Evolutionary conservation across 164 flowering plant species (phyloP).

Genomic region (Magnolia kwangsiensis): DNA sequence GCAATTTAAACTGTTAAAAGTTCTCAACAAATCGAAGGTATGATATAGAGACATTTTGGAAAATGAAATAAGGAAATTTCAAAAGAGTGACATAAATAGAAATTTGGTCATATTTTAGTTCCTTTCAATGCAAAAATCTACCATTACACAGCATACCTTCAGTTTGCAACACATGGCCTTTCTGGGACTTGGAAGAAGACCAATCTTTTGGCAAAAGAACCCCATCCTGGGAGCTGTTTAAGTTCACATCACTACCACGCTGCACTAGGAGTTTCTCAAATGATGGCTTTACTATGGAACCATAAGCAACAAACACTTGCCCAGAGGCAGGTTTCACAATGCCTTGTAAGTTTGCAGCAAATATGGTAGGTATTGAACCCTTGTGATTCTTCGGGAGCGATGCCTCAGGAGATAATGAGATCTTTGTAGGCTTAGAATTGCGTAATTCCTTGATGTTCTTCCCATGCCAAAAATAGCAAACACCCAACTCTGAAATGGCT

Average conservation of each 20-base stretch:
- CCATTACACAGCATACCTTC: conserved; percentile 39
- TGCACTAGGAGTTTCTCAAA: conserved; percentile 71
- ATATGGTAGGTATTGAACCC: conserved; percentile 45
- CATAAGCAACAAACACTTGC: conserved; percentile 64
- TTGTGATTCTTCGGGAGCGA: conserved; percentile 29
- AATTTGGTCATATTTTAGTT: neutral
- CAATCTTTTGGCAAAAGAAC: conserved; percentile 56
- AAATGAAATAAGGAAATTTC: neutral
- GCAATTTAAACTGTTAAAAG: neutral
- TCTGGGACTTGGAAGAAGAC: conserved; percentile 37
- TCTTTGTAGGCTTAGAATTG: conserved; percentile 60
- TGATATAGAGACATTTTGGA: neutral
- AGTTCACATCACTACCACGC: conserved; percentile 51
- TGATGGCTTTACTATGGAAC: conserved; percentile 71
- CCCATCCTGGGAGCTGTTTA: conserved; percentile 52
- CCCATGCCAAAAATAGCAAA: conserved; percentile 84
- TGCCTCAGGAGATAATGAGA: conserved; percentile 42
- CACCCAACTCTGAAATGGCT: conserved; percentile 80
- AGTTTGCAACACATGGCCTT: conserved; percentile 27
- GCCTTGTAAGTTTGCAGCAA: conserved; percentile 66
- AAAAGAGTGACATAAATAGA: neutral
- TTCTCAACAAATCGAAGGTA: neutral
- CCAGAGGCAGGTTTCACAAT: conserved; percentile 37
- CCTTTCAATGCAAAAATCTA: neutral
- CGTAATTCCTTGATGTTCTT: conserved; percentile 52